phyloP scores from a whole-genome alignment of 805 yeast species.

The Metschnikowia gruessii region DNA sequence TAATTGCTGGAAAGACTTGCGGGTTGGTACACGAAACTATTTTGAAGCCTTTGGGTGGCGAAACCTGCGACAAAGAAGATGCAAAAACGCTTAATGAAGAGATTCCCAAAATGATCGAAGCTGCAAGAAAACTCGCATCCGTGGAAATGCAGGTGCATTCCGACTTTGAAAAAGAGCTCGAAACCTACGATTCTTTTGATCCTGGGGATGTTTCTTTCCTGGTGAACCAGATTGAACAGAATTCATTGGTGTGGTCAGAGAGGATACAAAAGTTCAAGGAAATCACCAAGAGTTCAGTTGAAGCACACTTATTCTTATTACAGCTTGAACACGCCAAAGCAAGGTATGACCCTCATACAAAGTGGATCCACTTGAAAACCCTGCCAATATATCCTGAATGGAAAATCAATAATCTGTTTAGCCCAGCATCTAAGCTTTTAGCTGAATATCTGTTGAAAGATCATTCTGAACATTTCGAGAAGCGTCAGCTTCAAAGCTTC shows the following conservation, averaged over 20 bases:
- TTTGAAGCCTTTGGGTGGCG: not conserved
- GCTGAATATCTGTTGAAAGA: not conserved
- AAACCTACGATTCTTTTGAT: no score
- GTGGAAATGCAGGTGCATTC: no score
- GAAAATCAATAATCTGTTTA: no score
- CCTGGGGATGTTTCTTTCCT: no score
- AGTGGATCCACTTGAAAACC: constrained; percentile 5
- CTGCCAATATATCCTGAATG: not conserved
- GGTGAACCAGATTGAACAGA: no score
- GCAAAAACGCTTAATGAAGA: not conserved
- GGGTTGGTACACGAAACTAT: not conserved
- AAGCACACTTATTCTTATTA: not conserved
- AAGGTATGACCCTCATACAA: constrained; percentile 4
- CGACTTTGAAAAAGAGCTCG: no score
- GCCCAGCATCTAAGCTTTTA: no score
- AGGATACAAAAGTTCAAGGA: no score
- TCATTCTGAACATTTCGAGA: not conserved
- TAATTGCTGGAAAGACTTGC: constrained; percentile 1
- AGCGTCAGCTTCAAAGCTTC: not conserved
- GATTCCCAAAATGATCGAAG: not conserved
- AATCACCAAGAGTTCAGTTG: no score
- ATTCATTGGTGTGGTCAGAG: no score
- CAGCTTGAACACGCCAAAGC: constrained; percentile 2
- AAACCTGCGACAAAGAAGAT: not conserved
- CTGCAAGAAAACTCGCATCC: no score